Conservation (phyloP, 768 basidiomycete species). For the Phallus indusiatus region DNA sequence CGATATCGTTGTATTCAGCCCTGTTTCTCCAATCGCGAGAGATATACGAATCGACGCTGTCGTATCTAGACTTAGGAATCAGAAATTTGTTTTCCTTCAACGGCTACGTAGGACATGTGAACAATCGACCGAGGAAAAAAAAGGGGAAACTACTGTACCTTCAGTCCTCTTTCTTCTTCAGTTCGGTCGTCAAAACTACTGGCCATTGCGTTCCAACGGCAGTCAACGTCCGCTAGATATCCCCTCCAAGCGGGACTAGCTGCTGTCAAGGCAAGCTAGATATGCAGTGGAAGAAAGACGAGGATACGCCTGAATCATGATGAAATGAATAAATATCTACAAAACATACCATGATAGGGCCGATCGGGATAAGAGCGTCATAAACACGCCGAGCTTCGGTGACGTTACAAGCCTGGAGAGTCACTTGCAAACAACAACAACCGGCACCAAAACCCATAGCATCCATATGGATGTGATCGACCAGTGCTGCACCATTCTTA, state of each 20-base stretch:
- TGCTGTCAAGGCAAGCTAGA: conserved; percentile 84
- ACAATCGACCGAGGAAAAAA: background rate
- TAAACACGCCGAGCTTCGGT: conserved; percentile 88
- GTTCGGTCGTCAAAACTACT: conserved; percentile 98
- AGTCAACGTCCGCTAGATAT: conserved; percentile 93
- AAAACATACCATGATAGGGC: conserved; percentile 78
- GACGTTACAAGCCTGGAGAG: conserved; percentile 95
- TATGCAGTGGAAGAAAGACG: background rate
- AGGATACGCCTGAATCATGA: background rate
- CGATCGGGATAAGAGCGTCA: conserved; percentile 91
- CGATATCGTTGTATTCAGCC: conserved; percentile 88
- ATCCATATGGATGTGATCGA: conserved; percentile 93
- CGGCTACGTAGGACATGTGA: conserved; percentile 32
- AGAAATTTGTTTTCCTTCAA: conserved; percentile 60
- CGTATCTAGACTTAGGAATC: conserved; percentile 97
- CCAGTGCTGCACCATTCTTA: conserved; percentile 77
- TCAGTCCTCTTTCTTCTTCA: conserved; percentile 84
- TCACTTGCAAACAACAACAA: conserved; percentile 94
- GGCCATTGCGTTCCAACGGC: conserved; percentile 97
- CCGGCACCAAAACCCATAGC: conserved; percentile 99
- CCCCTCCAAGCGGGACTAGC: conserved; percentile 94
- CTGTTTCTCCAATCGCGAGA: conserved; percentile 81
- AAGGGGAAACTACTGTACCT: too few species aligned
- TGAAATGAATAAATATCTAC: background rate
- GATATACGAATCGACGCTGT: conserved; percentile 90